These are phyloP conservation scores for Vanilla planifolia DNA, from an alignment of 106 monocot genomes.

Conservation along the genomic window DNA sequence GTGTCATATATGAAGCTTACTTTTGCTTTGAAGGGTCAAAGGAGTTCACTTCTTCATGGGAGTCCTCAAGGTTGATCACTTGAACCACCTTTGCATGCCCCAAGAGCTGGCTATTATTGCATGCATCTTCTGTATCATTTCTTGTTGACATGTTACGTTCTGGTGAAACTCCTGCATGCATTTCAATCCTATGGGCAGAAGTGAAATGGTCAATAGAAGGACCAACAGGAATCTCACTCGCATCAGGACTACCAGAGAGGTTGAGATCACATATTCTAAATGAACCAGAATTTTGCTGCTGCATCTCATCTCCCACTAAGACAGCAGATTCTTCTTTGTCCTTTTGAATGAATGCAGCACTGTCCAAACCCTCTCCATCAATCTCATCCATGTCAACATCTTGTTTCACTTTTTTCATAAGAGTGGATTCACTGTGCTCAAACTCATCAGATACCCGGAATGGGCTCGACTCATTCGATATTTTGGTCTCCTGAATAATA, in stretches of 20 bases:
- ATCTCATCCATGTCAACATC: conserved; percentile 34
- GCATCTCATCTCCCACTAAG: conserved; percentile 34
- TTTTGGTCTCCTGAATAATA: conserved; percentile 11
- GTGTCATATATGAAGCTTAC: conserved; percentile 29
- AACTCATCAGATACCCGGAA: conserved; percentile 7
- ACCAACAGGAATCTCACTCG: conserved; percentile 38
- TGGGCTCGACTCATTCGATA: neutral
- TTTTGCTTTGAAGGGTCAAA: conserved; percentile 32
- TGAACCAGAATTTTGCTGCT: conserved; percentile 10
- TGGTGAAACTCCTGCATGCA: conserved; percentile 15
- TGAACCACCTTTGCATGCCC: conserved; percentile 26
- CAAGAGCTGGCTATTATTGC: neutral
- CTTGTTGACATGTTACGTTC: conserved; percentile 29
- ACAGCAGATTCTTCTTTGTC: conserved; percentile 16
- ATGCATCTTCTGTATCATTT: neutral
- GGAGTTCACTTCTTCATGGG: conserved; percentile 14
- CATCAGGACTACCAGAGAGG: conserved; percentile 46
- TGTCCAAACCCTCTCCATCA: conserved; percentile 17
- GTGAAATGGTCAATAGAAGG: conserved; percentile 12
- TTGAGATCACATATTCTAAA: conserved; percentile 68
- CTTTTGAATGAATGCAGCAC: conserved; percentile 20
- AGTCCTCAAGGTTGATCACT: conserved; percentile 53
- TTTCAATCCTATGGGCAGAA: conserved; percentile 8
- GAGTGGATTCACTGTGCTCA: conserved; percentile 2
- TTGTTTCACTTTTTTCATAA: neutral